Conservation (phyloP, 192 early-diverging fungal species). For the Coemansia reversa region DNA sequence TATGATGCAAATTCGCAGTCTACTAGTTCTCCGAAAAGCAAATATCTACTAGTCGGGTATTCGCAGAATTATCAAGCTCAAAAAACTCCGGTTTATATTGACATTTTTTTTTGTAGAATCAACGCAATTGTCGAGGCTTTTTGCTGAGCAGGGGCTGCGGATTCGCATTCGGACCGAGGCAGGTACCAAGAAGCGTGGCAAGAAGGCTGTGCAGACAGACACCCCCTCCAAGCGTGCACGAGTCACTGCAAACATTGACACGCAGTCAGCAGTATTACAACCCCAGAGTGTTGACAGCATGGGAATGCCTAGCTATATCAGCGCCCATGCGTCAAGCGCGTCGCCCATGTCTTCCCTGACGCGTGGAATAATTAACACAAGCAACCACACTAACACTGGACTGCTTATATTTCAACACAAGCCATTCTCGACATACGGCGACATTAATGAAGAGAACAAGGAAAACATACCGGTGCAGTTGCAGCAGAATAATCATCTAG, state of each 20-base stretch:
- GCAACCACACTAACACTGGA: not conserved
- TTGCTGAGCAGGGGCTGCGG: conserved; percentile 93
- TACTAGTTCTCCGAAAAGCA: not conserved
- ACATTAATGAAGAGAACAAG: conserved; percentile 17
- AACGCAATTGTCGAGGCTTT: conserved; percentile 80
- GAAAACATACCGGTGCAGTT: conserved; percentile 17
- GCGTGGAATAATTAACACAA: not conserved
- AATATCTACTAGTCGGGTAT: not conserved
- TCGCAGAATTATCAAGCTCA: not conserved
- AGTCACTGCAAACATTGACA: not conserved
- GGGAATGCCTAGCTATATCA: not conserved
- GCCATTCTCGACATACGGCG: conserved; percentile 18
- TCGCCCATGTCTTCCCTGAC: conserved; percentile 5
- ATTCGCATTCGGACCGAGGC: conserved; percentile 92
- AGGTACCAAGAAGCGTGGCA: conserved; percentile 52
- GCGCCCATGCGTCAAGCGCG: not conserved
- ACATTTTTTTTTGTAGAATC: conserved; percentile 57
- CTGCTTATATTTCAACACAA: conserved; percentile 24
- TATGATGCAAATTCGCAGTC: not conserved
- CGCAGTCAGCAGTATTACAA: not conserved
- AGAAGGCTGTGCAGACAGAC: conserved; percentile 5
- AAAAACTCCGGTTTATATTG: not conserved
- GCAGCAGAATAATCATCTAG: not conserved
- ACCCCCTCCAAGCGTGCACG: conserved; percentile 19
- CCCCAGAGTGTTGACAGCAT: not conserved